Evolutionary conservation across 257 asterid species (phyloP).

Genomic region (Leptodermis oblonga): DNA sequence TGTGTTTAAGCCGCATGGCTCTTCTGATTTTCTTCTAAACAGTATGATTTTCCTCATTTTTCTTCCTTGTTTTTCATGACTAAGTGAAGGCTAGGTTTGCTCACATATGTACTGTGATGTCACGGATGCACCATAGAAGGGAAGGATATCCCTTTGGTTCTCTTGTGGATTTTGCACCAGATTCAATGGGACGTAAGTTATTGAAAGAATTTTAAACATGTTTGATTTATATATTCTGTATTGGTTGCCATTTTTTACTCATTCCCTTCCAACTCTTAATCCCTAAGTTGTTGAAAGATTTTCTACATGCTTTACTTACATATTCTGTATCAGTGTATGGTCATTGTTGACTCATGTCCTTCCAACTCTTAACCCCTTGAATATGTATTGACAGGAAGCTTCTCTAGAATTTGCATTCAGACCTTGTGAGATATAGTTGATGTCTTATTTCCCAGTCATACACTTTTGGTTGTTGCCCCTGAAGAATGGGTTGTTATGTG

Average conservation of each 20-base stretch:
- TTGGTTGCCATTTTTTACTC: too few relatives aligned
- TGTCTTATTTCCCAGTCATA: background rate
- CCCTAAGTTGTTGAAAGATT: too few relatives aligned
- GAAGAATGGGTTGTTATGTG: background rate
- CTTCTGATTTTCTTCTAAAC: slow-evolving; percentile 2
- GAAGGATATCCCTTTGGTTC: slow-evolving; percentile 99
- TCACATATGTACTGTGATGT: slow-evolving; percentile 93
- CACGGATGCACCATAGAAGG: slow-evolving; percentile 93
- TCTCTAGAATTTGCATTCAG: background rate
- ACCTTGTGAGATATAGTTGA: background rate
- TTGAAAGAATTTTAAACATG: background rate
- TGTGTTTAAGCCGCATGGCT: background rate
- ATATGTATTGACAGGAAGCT: background rate
- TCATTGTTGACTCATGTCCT: background rate
- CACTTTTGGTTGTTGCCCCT: slow-evolving; percentile 1
- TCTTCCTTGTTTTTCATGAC: slow-evolving; percentile 12
- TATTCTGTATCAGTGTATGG: background rate
- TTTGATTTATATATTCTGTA: background rate
- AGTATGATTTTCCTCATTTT: background rate
- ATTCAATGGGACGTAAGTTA: slow-evolving; percentile 67
- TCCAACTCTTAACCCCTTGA: background rate
- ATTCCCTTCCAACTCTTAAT: too few relatives aligned
- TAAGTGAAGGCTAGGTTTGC: slow-evolving; percentile 89
- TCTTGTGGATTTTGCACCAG: slow-evolving; percentile 94
- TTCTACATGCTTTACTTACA: background rate